Conservation (phyloP, 163 green algal species). For the Scenedesmus sp. region DNA sequence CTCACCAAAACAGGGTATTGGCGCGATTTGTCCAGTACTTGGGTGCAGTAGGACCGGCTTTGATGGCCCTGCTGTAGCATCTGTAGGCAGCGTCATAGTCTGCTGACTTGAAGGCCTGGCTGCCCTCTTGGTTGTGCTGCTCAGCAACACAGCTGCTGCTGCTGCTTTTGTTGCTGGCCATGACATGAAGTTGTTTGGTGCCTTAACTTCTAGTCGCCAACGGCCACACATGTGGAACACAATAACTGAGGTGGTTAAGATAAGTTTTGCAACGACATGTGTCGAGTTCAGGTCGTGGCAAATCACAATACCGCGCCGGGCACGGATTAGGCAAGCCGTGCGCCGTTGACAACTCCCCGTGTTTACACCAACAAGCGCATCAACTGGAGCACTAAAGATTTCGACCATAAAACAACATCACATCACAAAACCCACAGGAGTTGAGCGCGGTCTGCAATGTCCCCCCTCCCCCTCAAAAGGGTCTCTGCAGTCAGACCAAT, state of each 20-base stretch:
- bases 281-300: too few relatives aligned
- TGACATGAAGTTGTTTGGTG: neutral
- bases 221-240: too few relatives aligned
- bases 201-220: neutral
- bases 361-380: too few relatives aligned
- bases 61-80: slow-evolving; percentile 7
- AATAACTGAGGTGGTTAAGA: too few relatives aligned
- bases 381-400: too few relatives aligned
- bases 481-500: too few relatives aligned
- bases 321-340: neutral
- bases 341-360: neutral
- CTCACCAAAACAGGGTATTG: neutral
- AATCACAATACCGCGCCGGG: neutral
- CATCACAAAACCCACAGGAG: too few relatives aligned
- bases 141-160: neutral
- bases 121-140: neutral
- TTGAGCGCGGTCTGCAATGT: too few relatives aligned
- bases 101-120: neutral
- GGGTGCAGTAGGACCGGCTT: neutral
- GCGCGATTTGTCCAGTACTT: slow-evolving; percentile 5
- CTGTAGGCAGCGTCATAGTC: neutral
- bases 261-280: too few relatives aligned
- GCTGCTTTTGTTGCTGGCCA: neutral
- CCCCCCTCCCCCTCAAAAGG: too few relatives aligned
- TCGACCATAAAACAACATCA: too few relatives aligned